phyloP scores from a whole-genome alignment of 2,329 filamentous ascomycete genomes.

The Lasiodiplodia hormozganensis region DNA sequence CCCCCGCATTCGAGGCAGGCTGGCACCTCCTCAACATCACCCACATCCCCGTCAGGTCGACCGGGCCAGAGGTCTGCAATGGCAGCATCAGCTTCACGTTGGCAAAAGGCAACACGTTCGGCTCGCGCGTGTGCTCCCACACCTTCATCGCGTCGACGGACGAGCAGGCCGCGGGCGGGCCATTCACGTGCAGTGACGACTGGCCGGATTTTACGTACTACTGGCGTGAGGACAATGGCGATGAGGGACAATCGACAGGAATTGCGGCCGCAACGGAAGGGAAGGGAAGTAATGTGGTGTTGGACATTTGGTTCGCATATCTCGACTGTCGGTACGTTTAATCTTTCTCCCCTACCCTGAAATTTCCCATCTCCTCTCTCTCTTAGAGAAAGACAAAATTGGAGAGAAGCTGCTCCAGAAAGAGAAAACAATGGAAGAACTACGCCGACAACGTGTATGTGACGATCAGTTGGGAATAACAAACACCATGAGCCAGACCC shows the following conservation, averaged over 20 bases:
- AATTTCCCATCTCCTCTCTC: not conserved
- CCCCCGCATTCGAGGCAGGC: not conserved
- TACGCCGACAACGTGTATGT: no score
- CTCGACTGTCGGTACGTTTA: constrained; percentile 1
- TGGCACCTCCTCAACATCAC: constrained; percentile 18
- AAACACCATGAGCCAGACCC: not conserved
- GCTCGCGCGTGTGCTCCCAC: not conserved
- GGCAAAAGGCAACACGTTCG: not conserved
- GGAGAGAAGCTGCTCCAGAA: not conserved
- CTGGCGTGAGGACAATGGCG: not conserved
- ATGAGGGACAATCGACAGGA: no score
- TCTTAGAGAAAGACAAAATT: not conserved
- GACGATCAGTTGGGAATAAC: no score
- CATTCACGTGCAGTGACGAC: constrained; percentile 3
- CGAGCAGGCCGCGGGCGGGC: not conserved
- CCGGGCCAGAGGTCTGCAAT: not conserved
- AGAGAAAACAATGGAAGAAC: not conserved
- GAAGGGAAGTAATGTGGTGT: not conserved
- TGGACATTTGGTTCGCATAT: constrained; percentile 6
- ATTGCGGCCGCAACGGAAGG: not conserved
- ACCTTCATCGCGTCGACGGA: not conserved
- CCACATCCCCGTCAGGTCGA: not conserved
- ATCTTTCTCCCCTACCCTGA: not conserved
- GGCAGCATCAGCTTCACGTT: constrained; percentile 10
- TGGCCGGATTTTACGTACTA: constrained; percentile 3